A percentile compares a stretch with the other conserved stretches of the same genome.
These are phyloP conservation scores for Suillus americanus DNA, from an alignment of 768 basidiomycete genomes.

Conservation along the genomic window DNA sequence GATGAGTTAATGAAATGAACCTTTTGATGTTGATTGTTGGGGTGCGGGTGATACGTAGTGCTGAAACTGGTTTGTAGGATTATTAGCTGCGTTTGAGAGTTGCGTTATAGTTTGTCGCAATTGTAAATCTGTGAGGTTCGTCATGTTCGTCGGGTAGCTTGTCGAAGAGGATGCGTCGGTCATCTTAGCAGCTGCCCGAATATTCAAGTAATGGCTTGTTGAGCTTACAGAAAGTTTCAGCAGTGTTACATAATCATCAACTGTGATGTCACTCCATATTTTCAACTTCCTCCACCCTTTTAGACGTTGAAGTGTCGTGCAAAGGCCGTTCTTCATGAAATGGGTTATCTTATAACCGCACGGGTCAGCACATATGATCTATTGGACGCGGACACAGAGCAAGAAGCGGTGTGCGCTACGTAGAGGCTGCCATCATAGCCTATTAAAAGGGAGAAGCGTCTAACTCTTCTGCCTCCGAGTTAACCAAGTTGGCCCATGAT, in stretches of 20 bases:
- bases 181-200: conserved; percentile 16
- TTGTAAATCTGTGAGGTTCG: conserved; percentile 59
- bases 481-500: neutral
- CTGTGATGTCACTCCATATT: no score
- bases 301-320: neutral
- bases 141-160: conserved; percentile 35
- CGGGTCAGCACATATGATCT: neutral
- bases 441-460: no score
- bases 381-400: no score
- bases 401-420: no score
- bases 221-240: no score
- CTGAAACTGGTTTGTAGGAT: conserved; percentile 32
- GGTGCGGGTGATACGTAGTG: conserved; percentile 32
- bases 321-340: neutral
- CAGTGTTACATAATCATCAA: no score
- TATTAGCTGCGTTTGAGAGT: conserved; percentile 38
- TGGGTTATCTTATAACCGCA: no score
- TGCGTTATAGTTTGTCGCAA: conserved; percentile 64
- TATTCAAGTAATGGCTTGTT: no score
- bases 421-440: no score
- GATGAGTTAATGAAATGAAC: conserved; percentile 13
- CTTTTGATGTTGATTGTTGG: conserved; percentile 28
- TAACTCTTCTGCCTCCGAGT: neutral
- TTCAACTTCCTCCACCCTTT: no score
- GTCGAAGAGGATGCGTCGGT: conserved; percentile 29